Percentiles rank a stretch among this genome's conserved stretches.
These are phyloP conservation scores for Arabis alpina DNA, from an alignment of 345 rosid genomes.

Conservation along the genomic window DNA sequence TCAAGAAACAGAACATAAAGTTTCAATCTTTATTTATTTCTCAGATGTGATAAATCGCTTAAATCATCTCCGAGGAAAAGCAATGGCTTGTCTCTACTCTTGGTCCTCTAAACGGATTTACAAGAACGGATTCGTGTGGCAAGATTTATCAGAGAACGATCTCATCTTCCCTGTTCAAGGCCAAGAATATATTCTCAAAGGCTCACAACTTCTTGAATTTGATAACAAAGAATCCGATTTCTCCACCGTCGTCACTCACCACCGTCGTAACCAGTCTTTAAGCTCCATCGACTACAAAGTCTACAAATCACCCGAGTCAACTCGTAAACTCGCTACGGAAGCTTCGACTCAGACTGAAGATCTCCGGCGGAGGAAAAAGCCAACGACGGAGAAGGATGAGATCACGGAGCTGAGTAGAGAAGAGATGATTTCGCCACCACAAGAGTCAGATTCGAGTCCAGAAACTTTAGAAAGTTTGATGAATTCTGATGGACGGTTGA, in stretches of 20 bases:
- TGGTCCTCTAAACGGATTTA: constrained; percentile 48
- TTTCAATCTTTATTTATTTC: constrained; percentile 2
- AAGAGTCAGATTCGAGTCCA: constrained; percentile 85
- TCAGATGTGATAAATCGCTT: constrained; percentile 77
- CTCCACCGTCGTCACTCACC: constrained; percentile 40
- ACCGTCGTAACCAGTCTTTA: constrained; percentile 74
- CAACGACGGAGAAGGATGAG: constrained; percentile 37
- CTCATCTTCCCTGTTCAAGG: constrained; percentile 71
- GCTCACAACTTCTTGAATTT: constrained; percentile 64
- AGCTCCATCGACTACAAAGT: constrained; percentile 71
- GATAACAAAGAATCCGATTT: constrained; percentile 40
- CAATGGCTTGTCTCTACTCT: constrained; percentile 56
- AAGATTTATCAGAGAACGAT: constrained; percentile 68
- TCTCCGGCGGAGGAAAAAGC: constrained; percentile 51
- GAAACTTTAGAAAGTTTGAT: constrained; percentile 66
- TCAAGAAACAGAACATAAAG: too few relatives aligned
- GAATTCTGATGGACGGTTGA: constrained; percentile 66
- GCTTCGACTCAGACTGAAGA: constrained; percentile 86
- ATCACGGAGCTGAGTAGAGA: constrained; percentile 61
- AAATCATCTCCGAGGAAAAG: constrained; percentile 71
- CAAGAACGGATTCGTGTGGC: constrained; percentile 90
- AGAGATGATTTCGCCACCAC: constrained; percentile 73
- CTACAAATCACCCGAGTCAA: constrained; percentile 44
- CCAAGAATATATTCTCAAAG: constrained; percentile 79
- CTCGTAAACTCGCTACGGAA: constrained; percentile 57